Conservation (phyloP, 192 early-diverging fungal species). For the Phlyctochytrium arcticum region DNA sequence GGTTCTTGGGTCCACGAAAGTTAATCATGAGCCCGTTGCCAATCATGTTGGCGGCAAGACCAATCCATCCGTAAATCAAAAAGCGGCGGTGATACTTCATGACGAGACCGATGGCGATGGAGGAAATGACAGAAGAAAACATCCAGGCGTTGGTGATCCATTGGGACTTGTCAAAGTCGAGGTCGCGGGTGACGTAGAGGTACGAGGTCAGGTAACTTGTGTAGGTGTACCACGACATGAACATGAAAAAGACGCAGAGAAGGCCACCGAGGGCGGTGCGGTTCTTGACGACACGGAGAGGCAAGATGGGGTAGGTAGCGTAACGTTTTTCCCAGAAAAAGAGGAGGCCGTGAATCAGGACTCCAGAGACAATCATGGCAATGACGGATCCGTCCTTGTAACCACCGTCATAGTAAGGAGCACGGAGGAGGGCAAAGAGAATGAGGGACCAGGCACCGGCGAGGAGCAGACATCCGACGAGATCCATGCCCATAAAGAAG, state of each 20-base stretch:
- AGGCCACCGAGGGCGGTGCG: background rate
- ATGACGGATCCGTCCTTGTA: background rate
- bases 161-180: background rate
- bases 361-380: conserved; percentile 1
- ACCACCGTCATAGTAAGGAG: background rate
- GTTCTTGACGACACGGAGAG: background rate
- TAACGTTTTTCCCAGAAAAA: background rate
- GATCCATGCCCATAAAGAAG: background rate
- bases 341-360: background rate
- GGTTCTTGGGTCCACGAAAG: background rate
- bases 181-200: background rate
- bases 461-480: background rate
- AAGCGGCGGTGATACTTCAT: background rate
- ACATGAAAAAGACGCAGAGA: conserved; percentile 3
- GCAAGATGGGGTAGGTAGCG: background rate
- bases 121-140: background rate
- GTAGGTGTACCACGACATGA: background rate
- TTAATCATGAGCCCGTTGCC: conserved; percentile 10
- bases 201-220: background rate
- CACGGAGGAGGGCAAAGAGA: background rate
- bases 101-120: conserved; percentile 1
- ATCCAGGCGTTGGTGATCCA: background rate
- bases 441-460: background rate
- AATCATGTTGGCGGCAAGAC: background rate
- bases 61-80: background rate